These are phyloP conservation scores for Malus orientalis DNA, from an alignment of 306 rosid genomes.

Conservation along the genomic window DNA sequence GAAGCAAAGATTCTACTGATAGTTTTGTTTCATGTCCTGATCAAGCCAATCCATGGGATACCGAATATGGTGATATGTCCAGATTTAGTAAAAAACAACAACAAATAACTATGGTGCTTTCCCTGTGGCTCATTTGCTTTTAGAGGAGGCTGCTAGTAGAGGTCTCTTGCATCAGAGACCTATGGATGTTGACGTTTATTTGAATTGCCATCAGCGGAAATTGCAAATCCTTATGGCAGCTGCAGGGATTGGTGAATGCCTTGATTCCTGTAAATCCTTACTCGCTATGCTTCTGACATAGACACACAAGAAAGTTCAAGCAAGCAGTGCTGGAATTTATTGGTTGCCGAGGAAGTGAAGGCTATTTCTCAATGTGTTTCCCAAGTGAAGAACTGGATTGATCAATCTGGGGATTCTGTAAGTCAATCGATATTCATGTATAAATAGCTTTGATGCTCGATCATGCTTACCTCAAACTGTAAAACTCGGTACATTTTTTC, in stretches of 20 bases:
- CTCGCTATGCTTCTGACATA: conserved; percentile 33
- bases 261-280: conserved; percentile 44
- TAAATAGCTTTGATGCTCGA: conserved; percentile 9
- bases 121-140: conserved; percentile 74
- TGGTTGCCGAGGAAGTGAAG: conserved; percentile 78
- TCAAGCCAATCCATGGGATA: conserved; percentile 38
- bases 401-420: conserved; percentile 49
- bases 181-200: conserved; percentile 60
- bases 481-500: not conserved
- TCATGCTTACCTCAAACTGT: conserved; percentile 4
- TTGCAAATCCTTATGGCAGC: conserved; percentile 78
- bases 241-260: conserved; percentile 51
- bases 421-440: conserved; percentile 25
- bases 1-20: conserved; percentile 14
- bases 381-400: conserved; percentile 64
- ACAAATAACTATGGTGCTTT: conserved; percentile 75
- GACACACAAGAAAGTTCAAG: conserved; percentile 57
- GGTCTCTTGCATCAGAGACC: conserved; percentile 47
- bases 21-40: conserved; percentile 21
- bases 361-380: conserved; percentile 75
- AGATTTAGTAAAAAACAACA: conserved; percentile 44
- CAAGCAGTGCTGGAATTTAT: conserved; percentile 51
- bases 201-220: conserved; percentile 73
- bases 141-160: conserved; percentile 64
- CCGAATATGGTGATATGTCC: conserved; percentile 49